Evolutionary conservation across 2,329 filamentous ascomycete genomes (phyloP).

Genomic region (Pseudocercospora cruenta): DNA sequence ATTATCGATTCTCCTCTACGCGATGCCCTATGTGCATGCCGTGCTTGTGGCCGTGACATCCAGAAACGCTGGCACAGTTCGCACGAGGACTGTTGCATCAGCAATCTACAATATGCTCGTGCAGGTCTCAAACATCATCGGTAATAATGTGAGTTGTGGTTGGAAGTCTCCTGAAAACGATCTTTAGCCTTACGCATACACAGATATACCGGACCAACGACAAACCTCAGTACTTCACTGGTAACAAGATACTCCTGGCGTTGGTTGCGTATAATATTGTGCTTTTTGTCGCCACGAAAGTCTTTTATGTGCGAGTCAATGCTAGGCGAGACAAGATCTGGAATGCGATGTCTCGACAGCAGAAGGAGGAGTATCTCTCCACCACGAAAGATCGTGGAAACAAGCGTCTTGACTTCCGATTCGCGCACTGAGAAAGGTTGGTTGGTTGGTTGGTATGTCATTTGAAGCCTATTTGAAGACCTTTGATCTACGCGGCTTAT

Average conservation of each 20-base stretch:
- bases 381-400: constrained; percentile 45
- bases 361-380: constrained; percentile 54
- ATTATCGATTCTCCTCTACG: not conserved
- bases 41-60: constrained; percentile 65
- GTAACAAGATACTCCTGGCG: constrained; percentile 58
- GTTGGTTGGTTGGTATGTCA: too few species aligned
- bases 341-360: constrained; percentile 53
- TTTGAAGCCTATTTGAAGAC: too few species aligned
- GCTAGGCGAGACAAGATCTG: constrained; percentile 46
- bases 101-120: constrained; percentile 61
- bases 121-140: constrained; percentile 46
- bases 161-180: constrained; percentile 30
- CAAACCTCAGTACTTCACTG: constrained; percentile 57
- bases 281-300: constrained; percentile 56
- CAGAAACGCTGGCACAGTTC: constrained; percentile 65
- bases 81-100: constrained; percentile 62
- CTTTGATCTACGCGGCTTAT: too few species aligned
- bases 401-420: constrained; percentile 47
- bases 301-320: constrained; percentile 59
- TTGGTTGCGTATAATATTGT: constrained; percentile 56
- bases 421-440: constrained; percentile 34
- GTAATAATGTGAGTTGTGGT: constrained; percentile 33
- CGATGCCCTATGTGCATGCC: constrained; percentile 53
- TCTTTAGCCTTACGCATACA: not conserved
- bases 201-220: constrained; percentile 60